Base-by-base conservation (phyloP, 106 monocot species). In the Dendrobium officinale region DNA sequence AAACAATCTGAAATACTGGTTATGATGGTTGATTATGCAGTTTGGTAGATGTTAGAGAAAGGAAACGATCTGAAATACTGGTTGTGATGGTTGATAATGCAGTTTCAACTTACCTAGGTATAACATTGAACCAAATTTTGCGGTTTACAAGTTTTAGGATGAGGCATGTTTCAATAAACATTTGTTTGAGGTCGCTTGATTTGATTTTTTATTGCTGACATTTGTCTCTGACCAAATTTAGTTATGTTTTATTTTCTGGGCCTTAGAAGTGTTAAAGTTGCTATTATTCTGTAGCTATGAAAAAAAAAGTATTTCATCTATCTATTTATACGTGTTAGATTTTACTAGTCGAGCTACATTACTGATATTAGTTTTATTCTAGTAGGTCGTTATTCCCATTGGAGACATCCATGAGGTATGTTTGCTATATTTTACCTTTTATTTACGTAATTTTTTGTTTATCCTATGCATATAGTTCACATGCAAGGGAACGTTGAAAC, bases 361-460 rank as follows among this genome's bases (percentile, higher is more conserved):
- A 76, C 76, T 76, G 27, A 49, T 26, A 19, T 75, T 76, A 13
- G 26, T 59, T 77, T 37, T 55, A 67, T 70, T 81, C 81, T 82
- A 11, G 68, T 75, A 99, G 99, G 99, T 99, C 78, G 83, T 90
- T 77, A 85, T 99, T 90, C 99, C 99, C 20, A 85, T 95, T 48
- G 87, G 95, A 84, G 99, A 99, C 78, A 88, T 99, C 83, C 84
- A 99, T 73, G 99, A 95, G 99, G 99, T 99, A 85, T 83, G 81
- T 72, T 55, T 24, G 22, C 77, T 77, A 37, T 40, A 15, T 41
- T 78, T 19, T 78, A 79, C 54, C 18, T 48, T 51, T 40, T 5
- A 19, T 75, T 70, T 42, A 49, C 6, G 1, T 82, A n/a, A 58
- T 55, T 19, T 15, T 6, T 26, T 72, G 19, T 55, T 18, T 51